phyloP scores from a whole-genome alignment of 2,329 filamentous ascomycete species.

The Albifimbria verrucaria region DNA sequence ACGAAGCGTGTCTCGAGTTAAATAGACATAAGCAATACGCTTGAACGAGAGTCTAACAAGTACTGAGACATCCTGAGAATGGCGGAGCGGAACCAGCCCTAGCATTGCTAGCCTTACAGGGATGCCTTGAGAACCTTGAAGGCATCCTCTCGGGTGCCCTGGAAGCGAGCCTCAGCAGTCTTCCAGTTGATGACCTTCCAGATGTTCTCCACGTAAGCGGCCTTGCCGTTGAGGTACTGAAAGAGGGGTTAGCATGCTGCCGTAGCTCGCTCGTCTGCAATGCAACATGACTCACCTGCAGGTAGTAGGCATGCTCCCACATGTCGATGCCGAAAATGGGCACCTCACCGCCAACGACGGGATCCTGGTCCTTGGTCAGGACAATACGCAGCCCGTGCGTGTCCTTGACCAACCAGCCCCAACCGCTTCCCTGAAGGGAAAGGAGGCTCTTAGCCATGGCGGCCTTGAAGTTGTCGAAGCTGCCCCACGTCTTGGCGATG shows the following conservation, averaged over 20 bases:
- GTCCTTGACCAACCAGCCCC: conserved; percentile 80
- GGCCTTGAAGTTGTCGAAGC: conserved; percentile 60
- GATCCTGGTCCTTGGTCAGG: conserved; percentile 85
- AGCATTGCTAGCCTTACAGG: conserved; percentile 23
- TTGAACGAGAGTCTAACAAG: not conserved
- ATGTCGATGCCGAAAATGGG: conserved; percentile 80
- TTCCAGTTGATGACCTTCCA: conserved; percentile 81
- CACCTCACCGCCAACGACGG: conserved; percentile 60
- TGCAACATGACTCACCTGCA: conserved; percentile 54
- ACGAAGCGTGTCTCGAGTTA: not conserved
- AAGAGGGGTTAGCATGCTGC: conserved; percentile 24
- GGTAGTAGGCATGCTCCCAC: conserved; percentile 93
- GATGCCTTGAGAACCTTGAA: conserved; percentile 43
- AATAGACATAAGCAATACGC: not conserved
- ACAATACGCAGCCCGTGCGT: conserved; percentile 62
- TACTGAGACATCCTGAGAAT: not conserved
- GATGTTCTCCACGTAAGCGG: conserved; percentile 70
- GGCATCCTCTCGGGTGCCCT: conserved; percentile 42
- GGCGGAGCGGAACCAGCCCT: not conserved
- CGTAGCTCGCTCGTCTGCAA: not conserved
- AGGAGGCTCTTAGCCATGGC: conserved; percentile 65
- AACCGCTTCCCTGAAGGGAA: conserved; percentile 77
- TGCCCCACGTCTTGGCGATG: conserved; percentile 66
- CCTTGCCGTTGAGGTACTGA: conserved; percentile 74
- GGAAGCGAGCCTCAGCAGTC: conserved; percentile 61